Conservation (phyloP, 2,329 filamentous ascomycete genomes). For the Talaromyces islandicus region DNA sequence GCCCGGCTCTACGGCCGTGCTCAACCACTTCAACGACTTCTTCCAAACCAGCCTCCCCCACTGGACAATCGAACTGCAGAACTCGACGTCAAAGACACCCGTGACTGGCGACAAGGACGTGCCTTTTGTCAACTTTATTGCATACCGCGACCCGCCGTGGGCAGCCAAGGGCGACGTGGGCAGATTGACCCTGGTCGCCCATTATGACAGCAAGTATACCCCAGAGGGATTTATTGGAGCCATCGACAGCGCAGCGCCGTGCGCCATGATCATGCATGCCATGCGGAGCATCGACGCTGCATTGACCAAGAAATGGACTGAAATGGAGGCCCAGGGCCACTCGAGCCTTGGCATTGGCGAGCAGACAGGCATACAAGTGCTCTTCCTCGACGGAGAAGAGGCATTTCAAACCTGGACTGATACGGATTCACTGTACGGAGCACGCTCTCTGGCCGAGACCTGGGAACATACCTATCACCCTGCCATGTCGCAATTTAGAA, state of each 20-base stretch:
- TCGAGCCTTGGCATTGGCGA: constrained; percentile 55
- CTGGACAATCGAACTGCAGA: constrained; percentile 80
- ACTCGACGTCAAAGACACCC: constrained; percentile 81
- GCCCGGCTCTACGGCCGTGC: constrained; percentile 63
- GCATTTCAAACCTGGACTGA: constrained; percentile 77
- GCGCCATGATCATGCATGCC: constrained; percentile 85
- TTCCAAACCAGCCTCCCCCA: constrained; percentile 67
- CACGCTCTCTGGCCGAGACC: constrained; percentile 70
- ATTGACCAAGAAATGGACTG: constrained; percentile 74
- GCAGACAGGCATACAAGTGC: constrained; percentile 76
- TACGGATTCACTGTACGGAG: constrained; percentile 80
- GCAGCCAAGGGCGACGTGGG: constrained; percentile 66
- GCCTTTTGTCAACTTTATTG: constrained; percentile 81
- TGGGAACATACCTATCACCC: constrained; percentile 72
- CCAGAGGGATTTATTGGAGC: constrained; percentile 89
- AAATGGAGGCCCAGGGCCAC: constrained; percentile 58
- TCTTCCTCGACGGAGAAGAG: constrained; percentile 91
- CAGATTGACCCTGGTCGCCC: constrained; percentile 79
- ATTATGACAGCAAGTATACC: constrained; percentile 80
- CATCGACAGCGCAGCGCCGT: constrained; percentile 88
- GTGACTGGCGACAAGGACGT: constrained; percentile 63
- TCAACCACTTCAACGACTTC: constrained; percentile 78
- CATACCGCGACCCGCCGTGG: constrained; percentile 84
- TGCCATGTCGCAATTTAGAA: constrained; percentile 67
- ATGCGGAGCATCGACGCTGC: constrained; percentile 74